Conservation (phyloP, 305 asterid genomes). For the Rubia balearica region DNA sequence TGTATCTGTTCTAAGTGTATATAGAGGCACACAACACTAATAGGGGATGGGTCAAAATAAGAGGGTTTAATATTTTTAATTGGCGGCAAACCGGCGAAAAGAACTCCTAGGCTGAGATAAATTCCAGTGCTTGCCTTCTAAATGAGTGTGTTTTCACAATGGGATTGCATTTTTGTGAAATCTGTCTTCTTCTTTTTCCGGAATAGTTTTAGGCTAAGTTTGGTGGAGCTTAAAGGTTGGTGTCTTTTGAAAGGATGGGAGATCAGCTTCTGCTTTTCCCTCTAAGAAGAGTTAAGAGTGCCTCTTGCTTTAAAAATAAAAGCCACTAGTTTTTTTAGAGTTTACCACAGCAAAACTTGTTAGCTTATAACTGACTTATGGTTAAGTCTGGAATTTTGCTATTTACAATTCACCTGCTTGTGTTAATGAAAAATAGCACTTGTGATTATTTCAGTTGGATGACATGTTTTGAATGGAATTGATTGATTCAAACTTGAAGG, state of each 20-base stretch:
- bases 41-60: slow-evolving; percentile 4
- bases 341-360: not conserved
- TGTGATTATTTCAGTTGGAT: slow-evolving; percentile 6
- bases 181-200: not conserved
- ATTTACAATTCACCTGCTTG: not conserved
- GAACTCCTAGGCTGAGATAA: slow-evolving; percentile 31
- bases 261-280: not conserved
- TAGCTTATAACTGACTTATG: not conserved
- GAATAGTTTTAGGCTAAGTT: not conserved
- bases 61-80: slow-evolving; percentile 17
- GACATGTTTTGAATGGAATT: slow-evolving; percentile 17
- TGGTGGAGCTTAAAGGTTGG: not conserved
- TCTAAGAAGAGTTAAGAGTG: not conserved
- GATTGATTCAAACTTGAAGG: slow-evolving; percentile 36
- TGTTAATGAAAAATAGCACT: not conserved
- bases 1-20: slow-evolving; percentile 15
- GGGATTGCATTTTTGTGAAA: not conserved
- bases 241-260: not conserved
- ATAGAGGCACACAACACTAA: not conserved
- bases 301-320: not conserved
- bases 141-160: not conserved
- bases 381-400: not conserved
- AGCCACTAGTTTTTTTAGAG: not conserved
- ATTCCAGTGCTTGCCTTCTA: not conserved
- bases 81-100: slow-evolving; percentile 18